These are phyloP conservation scores for Saccharomycopsis selenospora DNA, from an alignment of 805 yeast species.

Conservation along the genomic window DNA sequence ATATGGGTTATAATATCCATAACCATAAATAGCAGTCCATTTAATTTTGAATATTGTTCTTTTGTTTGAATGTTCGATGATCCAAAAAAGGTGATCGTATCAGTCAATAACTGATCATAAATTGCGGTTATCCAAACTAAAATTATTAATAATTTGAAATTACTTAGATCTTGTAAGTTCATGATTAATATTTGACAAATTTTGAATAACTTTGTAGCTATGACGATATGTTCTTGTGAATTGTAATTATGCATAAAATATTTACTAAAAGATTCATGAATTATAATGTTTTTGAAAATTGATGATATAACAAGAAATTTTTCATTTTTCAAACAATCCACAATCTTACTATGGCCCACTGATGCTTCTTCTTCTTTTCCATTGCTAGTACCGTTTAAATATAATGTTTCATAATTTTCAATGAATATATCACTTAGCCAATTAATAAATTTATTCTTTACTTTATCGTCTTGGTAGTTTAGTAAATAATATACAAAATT, in stretches of 20 bases:
- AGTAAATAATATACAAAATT: conserved; percentile 22
- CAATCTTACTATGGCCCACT: background rate
- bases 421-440: background rate
- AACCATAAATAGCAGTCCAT: conserved; percentile 18
- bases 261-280: conserved; percentile 31
- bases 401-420: conserved; percentile 3
- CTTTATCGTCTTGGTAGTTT: conserved; percentile 11
- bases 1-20: conserved; percentile 39
- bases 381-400: background rate
- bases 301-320: conserved; percentile 24
- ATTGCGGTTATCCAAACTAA: conserved; percentile 15
- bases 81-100: background rate
- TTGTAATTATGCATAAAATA: conserved; percentile 18
- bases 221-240: background rate
- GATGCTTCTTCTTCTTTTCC: too few relatives aligned
- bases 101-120: background rate
- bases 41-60: background rate
- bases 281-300: conserved; percentile 24
- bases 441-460: background rate
- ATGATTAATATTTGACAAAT: conserved; percentile 33
- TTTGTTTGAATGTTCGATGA: background rate
- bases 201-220: conserved; percentile 23
- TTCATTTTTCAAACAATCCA: conserved; percentile 1
- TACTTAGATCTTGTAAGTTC: conserved; percentile 18
- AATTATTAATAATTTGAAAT: conserved; percentile 7